phyloP scores from a whole-genome alignment of 306 rosid species.

The Vigna unguiculata region DNA sequence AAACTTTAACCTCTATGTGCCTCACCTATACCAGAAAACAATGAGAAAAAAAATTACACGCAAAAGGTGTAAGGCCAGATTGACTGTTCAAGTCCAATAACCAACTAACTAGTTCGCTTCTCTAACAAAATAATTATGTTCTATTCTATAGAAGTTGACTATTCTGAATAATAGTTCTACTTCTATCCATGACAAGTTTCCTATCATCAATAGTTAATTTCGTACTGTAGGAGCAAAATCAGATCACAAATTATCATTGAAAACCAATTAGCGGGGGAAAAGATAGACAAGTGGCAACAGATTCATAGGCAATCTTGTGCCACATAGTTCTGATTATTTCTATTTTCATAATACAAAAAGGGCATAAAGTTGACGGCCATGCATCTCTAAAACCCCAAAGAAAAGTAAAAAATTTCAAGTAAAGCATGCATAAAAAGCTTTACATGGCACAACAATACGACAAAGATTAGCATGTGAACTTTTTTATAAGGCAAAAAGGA shows the following conservation, averaged over 20 bases:
- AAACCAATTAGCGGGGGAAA: conserved; percentile 5
- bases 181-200: background rate
- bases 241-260: conserved; percentile 43
- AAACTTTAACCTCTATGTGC: too few relatives aligned
- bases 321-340: conserved; percentile 57
- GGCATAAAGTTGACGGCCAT: conserved; percentile 44
- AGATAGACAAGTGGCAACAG: conserved; percentile 44
- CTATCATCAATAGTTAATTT: background rate
- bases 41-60: too few relatives aligned
- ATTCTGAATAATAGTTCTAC: background rate
- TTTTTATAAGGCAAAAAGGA: conserved; percentile 37
- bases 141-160: background rate
- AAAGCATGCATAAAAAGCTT: conserved; percentile 46
- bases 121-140: too few relatives aligned
- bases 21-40: too few relatives aligned
- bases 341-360: conserved; percentile 59
- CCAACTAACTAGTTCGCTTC: background rate
- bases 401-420: conserved; percentile 41
- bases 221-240: conserved; percentile 10
- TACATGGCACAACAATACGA: conserved; percentile 57
- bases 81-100: background rate
- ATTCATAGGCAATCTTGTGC: conserved; percentile 45
- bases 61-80: too few relatives aligned
- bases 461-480: conserved; percentile 46
- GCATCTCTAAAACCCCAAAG: conserved; percentile 46